Evolutionary conservation across 1,284 basidiomycete genomes (phyloP).

Genomic region (Rhodotorula sp.): DNA sequence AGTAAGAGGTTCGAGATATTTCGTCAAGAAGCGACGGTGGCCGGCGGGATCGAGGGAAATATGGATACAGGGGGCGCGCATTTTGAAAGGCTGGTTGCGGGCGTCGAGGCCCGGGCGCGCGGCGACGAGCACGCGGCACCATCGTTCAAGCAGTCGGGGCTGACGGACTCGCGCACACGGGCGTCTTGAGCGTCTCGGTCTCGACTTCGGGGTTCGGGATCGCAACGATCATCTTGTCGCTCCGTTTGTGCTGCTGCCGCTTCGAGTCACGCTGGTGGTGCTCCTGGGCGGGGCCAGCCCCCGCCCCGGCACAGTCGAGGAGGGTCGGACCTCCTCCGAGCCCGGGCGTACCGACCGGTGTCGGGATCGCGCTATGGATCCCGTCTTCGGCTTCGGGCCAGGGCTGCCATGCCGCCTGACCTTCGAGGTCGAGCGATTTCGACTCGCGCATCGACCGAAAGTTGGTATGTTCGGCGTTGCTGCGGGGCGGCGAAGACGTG

Average conservation of each 20-base stretch:
- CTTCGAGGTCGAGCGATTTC: constrained; percentile 81
- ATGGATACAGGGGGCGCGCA: too few relatives aligned
- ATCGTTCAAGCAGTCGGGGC: neutral
- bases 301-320: neutral
- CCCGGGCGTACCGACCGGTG: constrained; percentile 6
- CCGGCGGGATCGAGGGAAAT: too few relatives aligned
- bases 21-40: too few relatives aligned
- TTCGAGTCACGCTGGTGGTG: neutral
- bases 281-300: neutral
- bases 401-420: constrained; percentile 44
- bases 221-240: neutral
- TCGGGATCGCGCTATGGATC: constrained; percentile 1
- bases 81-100: too few relatives aligned
- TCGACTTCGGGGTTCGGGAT: neutral
- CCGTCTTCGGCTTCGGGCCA: constrained; percentile 34
- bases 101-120: too few relatives aligned
- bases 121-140: neutral
- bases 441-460: constrained; percentile 89
- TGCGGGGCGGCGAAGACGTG: neutral
- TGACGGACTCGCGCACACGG: neutral
- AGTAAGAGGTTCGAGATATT: too few relatives aligned
- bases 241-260: neutral
- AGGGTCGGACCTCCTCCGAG: neutral
- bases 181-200: neutral
- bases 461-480: constrained; percentile 58